A percentile compares a stretch with the other conserved stretches of the same genome.
Conservation (phyloP, 768 basidiomycete genomes). For the Naganishia onofrii region DNA sequence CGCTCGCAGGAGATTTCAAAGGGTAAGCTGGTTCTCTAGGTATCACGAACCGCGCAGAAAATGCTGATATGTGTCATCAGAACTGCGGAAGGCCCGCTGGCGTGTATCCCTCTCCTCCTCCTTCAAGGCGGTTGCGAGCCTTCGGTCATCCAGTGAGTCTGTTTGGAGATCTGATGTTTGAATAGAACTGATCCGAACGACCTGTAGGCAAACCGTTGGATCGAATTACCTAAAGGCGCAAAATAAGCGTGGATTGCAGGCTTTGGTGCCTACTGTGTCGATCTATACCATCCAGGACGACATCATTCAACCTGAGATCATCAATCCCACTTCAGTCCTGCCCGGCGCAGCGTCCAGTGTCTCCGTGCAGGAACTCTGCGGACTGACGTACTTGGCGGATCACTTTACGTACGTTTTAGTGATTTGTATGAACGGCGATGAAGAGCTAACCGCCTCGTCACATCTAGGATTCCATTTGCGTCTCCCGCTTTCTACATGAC, state of each 20-base stretch:
- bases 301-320: constrained; percentile 41
- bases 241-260: constrained; percentile 34
- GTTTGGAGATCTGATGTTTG: neutral
- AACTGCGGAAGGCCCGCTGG: constrained; percentile 35
- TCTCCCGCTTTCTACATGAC: constrained; percentile 41
- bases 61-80: neutral
- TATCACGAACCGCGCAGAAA: neutral
- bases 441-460: constrained; percentile 19
- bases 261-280: constrained; percentile 42
- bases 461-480: constrained; percentile 38
- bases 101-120: constrained; percentile 30
- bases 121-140: constrained; percentile 39
- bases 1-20: constrained; percentile 41
- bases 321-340: constrained; percentile 34
- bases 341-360: constrained; percentile 32
- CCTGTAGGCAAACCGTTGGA: constrained; percentile 35
- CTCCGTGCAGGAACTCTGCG: constrained; percentile 35
- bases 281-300: constrained; percentile 43
- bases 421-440: neutral
- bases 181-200: neutral
- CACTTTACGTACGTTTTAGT: constrained; percentile 29
- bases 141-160: constrained; percentile 36
- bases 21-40: constrained; percentile 28
- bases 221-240: constrained; percentile 41
- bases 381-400: constrained; percentile 29